Percentiles rank a stretch among this genome's conserved stretches.
Conservation (phyloP, 805 yeast species). For the Debaryomyces maramus region DNA sequence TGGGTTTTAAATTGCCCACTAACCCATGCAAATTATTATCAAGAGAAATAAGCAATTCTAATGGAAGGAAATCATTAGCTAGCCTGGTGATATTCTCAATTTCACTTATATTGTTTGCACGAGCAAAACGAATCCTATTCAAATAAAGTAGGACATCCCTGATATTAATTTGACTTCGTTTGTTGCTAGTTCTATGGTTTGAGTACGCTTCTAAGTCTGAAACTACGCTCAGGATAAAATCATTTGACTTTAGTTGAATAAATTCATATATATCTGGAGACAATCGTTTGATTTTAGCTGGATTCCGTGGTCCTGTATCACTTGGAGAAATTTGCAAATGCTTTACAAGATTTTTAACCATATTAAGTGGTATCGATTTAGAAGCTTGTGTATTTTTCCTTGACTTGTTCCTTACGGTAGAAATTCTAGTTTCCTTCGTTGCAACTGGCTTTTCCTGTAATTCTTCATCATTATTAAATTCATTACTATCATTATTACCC, state of each 20-base stretch:
- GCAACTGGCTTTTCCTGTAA: neutral
- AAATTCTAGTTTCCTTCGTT: neutral
- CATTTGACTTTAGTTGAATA: constrained; percentile 30
- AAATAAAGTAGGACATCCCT: constrained; percentile 36
- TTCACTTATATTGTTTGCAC: constrained; percentile 11
- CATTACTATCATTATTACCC: constrained; percentile 1
- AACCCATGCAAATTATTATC: constrained; percentile 26
- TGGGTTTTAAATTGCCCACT: neutral
- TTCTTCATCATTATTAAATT: neutral
- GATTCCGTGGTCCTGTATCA: constrained; percentile 6
- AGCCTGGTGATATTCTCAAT: constrained; percentile 26
- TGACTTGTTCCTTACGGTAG: neutral
- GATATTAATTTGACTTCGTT: constrained; percentile 23
- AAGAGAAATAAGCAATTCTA: constrained; percentile 33
- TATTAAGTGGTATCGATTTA: constrained; percentile 10
- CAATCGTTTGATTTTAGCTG: constrained; percentile 4
- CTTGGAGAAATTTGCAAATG: constrained; percentile 2
- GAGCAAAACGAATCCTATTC: constrained; percentile 27
- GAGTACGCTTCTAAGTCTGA: constrained; percentile 38
- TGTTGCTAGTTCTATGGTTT: constrained; percentile 25
- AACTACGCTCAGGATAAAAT: constrained; percentile 30
- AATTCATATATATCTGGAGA: constrained; percentile 15
- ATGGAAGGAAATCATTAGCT: constrained; percentile 37
- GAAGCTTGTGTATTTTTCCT: neutral
- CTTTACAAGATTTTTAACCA: constrained; percentile 19